Evolutionary conservation across 2,329 filamentous ascomycete genomes (phyloP), one percentile per base, ranked within the genome.

Genomic region (Aspergillus sp.): DNA sequence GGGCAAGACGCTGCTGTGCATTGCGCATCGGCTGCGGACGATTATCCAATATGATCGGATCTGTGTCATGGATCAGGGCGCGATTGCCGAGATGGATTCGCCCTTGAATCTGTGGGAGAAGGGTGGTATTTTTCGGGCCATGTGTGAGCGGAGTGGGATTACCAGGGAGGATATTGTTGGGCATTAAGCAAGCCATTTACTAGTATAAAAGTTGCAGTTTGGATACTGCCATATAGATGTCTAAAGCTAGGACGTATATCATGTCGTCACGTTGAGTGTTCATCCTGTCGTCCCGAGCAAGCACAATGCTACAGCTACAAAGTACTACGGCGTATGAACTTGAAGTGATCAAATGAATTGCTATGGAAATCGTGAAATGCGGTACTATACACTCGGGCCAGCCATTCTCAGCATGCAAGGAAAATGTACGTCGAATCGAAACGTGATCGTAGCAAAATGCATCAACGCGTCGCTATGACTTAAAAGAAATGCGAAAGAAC

Each of bases 41-140:
- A 97, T 99, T 65, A 90, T 98, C 64, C 88, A 89, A 30, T 98
- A 98, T 77, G 94, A 99, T 77, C 88, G 94, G 51, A 97, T 99
- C 74, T 94, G 93, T 71, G 95, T 99, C 69, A 96, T 99, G 93
- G 94, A 98, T 71, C 84, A 89, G 49, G 95, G 95, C 0, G 79
- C 80, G 17, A 97, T 99, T 72, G 92, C 91, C 0, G 93, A 98
- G 83, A 82, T 98, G 65, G 95, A 91, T 72, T 84, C 85, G 15
- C 95, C 95, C 2, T 72, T 89, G 34, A 83, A 81, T 48, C 80
- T 99, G 63, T 98, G 90, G 84, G 84, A 89, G 62, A 75, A 72
- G 51, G 87, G 85, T 9, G 91, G 91, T 0, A 93, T 97, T 58
- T 98, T 98, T 77, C 84, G 90, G 67, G 83, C 89, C 41, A 97